Percentiles rank a stretch among this genome's conserved stretches.
phyloP scores from a whole-genome alignment of 1,284 basidiomycete genomes.

The Neonothopanus nambi region DNA sequence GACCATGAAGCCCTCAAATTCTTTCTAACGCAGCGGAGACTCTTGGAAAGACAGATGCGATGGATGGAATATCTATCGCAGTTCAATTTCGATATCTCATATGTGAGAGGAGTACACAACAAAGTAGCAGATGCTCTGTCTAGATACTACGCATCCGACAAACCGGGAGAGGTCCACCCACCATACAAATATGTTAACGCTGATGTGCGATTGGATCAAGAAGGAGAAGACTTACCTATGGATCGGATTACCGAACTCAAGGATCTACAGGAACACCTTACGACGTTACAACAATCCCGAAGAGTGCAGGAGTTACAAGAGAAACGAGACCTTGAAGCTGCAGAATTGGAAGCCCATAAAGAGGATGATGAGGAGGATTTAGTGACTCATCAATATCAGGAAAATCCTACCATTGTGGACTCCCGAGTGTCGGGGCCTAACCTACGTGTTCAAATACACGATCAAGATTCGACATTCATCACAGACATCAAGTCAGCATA shows the following conservation, averaged over 20 bases:
- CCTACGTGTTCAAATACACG: background rate
- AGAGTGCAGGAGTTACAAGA: background rate
- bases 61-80: conserved; percentile 36
- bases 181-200: conserved; percentile 28
- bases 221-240: conserved; percentile 26
- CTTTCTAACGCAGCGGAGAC: conserved; percentile 26
- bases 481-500: background rate
- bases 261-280: background rate
- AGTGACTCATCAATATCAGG: conserved; percentile 2
- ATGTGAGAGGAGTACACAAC: too few relatives aligned
- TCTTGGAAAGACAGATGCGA: conserved; percentile 26
- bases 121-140: too few relatives aligned
- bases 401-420: background rate
- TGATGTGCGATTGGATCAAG: conserved; percentile 27
- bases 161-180: conserved; percentile 16
- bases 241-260: conserved; percentile 10
- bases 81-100: conserved; percentile 35
- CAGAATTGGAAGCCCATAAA: background rate
- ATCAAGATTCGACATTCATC: background rate
- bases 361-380: background rate
- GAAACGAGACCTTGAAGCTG: conserved; percentile 5
- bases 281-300: conserved; percentile 3
- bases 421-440: background rate
- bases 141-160: conserved; percentile 32
- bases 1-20: conserved; percentile 39